These are phyloP conservation scores for Aphanomyces stellatus DNA, from an alignment of 352 stramenopile genomes.

Conservation along the genomic window DNA sequence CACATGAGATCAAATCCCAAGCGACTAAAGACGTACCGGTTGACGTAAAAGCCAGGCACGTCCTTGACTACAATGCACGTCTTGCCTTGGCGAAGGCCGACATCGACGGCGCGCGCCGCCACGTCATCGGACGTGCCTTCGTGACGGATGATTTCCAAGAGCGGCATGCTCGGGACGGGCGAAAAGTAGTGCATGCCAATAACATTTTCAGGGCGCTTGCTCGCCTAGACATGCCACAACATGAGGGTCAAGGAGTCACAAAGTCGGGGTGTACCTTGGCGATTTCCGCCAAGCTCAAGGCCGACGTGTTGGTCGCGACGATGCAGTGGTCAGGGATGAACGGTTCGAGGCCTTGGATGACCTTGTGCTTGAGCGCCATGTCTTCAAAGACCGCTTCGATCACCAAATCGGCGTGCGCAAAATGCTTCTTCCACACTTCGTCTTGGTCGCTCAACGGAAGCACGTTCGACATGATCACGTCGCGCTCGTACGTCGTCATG, in stretches of 20 bases:
- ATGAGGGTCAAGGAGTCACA: no score
- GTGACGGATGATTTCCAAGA: slow-evolving; percentile 98
- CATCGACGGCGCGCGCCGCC: slow-evolving; percentile 87
- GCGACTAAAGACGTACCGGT: slow-evolving; percentile 42
- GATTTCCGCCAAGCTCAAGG: slow-evolving; percentile 94
- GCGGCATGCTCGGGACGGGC: slow-evolving; percentile 95
- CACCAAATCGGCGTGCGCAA: slow-evolving; percentile 90
- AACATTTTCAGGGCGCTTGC: slow-evolving; percentile 82
- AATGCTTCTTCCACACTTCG: slow-evolving; percentile 88
- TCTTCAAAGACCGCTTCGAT: slow-evolving; percentile 99
- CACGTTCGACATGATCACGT: slow-evolving; percentile 87
- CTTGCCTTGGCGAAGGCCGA: slow-evolving; percentile 97
- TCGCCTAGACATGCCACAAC: slow-evolving; percentile 34
- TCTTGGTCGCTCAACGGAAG: slow-evolving; percentile 90
- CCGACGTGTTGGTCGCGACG: slow-evolving; percentile 97
- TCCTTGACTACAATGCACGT: slow-evolving; percentile 98
- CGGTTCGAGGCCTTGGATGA: slow-evolving; percentile 90
- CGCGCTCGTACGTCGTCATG: slow-evolving; percentile 89
- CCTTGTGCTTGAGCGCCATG: slow-evolving; percentile 94
- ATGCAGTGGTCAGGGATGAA: slow-evolving; percentile 91
- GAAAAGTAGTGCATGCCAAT: slow-evolving; percentile 99
- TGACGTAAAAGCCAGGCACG: slow-evolving; percentile 99
- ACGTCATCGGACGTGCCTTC: slow-evolving; percentile 83
- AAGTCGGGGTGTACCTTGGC: slow-evolving; percentile 74
- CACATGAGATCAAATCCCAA: background rate